phyloP scores from a whole-genome alignment of 305 asterid species.

The Fraxinus sp. region DNA sequence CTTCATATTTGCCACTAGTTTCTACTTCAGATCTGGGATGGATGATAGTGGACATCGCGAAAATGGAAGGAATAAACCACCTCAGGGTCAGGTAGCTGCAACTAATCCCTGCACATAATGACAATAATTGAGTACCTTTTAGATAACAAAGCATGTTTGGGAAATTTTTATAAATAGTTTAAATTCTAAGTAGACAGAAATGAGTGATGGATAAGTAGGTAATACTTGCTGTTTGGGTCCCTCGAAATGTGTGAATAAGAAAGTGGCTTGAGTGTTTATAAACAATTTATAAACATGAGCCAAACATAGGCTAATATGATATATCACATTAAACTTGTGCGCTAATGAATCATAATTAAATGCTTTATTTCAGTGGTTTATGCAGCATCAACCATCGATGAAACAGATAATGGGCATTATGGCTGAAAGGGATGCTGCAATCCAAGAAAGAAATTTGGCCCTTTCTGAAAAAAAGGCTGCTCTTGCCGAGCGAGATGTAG shows the following conservation, averaged over 20 bases:
- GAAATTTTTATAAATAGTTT: neutral
- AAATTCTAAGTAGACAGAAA: neutral
- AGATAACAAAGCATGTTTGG: conserved; percentile 11
- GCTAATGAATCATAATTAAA: neutral
- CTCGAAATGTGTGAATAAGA: neutral
- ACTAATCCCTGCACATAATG: neutral
- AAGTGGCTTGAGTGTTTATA: neutral
- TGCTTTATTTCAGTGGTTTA: conserved; percentile 47
- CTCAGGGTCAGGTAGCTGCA: conserved; percentile 75
- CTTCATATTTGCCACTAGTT: conserved; percentile 20
- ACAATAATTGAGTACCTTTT: conserved; percentile 2
- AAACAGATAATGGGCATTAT: conserved; percentile 68
- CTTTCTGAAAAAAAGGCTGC: conserved; percentile 87
- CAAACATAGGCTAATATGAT: neutral
- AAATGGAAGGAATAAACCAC: conserved; percentile 82
- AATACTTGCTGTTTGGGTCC: neutral
- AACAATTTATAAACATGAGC: neutral
- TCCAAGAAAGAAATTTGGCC: conserved; percentile 84
- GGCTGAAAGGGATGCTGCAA: conserved; percentile 93
- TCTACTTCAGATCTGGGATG: conserved; percentile 42
- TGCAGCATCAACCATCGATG: conserved; percentile 60
- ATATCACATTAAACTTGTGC: conserved; percentile 22
- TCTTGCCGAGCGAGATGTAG: conserved; percentile 83
- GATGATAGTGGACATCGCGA: conserved; percentile 85
- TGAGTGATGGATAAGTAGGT: neutral